phyloP scores from a whole-genome alignment of 108 stramenopile species.

The Chaetoceros muelleri region DNA sequence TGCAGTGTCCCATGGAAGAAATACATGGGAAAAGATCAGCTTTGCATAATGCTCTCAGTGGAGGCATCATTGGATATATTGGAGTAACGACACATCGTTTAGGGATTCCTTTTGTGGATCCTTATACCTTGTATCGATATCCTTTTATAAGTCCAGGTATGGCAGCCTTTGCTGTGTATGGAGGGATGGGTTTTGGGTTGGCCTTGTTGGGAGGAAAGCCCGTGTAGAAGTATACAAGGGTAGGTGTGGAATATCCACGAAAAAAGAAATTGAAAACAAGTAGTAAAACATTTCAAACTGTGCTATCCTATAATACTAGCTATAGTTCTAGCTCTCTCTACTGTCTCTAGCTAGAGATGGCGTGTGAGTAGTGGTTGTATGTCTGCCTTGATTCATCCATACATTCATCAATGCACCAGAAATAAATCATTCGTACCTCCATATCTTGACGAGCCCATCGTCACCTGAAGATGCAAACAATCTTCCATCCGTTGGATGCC shows the following conservation, averaged over 20 bases:
- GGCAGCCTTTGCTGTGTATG: conserved; percentile 22
- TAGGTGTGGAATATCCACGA: not conserved
- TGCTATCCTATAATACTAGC: too few relatives aligned
- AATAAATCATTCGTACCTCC: conserved; percentile 37
- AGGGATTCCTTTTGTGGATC: conserved; percentile 42
- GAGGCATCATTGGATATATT: conserved; percentile 36
- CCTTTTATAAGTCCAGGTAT: conserved; percentile 12
- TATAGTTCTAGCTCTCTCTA: too few relatives aligned
- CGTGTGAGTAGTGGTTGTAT: too few relatives aligned
- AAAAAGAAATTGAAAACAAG: not conserved
- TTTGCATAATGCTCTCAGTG: conserved; percentile 35
- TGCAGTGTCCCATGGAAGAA: conserved; percentile 60
- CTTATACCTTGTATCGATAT: conserved; percentile 11
- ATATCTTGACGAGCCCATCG: conserved; percentile 81
- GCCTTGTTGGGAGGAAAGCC: conserved; percentile 22
- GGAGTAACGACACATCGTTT: conserved; percentile 31
- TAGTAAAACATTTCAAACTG: too few relatives aligned
- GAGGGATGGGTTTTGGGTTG: conserved; percentile 19
- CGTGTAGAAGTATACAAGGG: not conserved
- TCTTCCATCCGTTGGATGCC: conserved; percentile 81
- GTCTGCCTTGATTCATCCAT: not conserved
- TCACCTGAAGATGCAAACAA: conserved; percentile 78
- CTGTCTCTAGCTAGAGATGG: too few relatives aligned
- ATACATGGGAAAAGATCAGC: conserved; percentile 37
- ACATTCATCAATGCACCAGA: conserved; percentile 4